These are phyloP conservation scores for Hansenula lynferdii DNA, from an alignment of 1,139 yeast species.

Conservation along the genomic window DNA sequence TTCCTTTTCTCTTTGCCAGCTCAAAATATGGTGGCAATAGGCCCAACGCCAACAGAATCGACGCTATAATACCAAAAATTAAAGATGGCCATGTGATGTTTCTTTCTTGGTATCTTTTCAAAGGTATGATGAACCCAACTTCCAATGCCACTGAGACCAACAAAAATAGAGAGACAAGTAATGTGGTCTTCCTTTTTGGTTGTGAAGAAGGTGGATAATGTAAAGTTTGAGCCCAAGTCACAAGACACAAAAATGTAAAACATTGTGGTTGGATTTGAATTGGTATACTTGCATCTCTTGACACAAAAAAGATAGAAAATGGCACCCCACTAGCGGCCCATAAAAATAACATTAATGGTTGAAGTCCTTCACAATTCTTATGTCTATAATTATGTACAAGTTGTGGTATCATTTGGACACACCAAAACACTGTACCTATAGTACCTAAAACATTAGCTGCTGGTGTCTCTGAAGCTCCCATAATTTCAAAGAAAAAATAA, in stretches of 20 bases:
- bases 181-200: conserved; percentile 29
- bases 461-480: conserved; percentile 7
- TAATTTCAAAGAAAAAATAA: neutral
- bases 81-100: conserved; percentile 68
- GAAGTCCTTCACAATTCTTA: conserved; percentile 75
- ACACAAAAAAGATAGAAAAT: conserved; percentile 67
- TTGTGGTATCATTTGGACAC: conserved; percentile 79
- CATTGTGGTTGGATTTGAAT: conserved; percentile 74
- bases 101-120: conserved; percentile 45
- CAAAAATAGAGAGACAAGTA: conserved; percentile 33
- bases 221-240: conserved; percentile 63
- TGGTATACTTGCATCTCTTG: conserved; percentile 62
- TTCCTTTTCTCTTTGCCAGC: conserved; percentile 69
- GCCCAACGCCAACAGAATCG: conserved; percentile 71
- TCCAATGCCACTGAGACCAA: conserved; percentile 50
- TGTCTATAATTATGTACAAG: conserved; percentile 58
- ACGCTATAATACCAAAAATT: conserved; percentile 75
- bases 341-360: conserved; percentile 67
- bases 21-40: conserved; percentile 88
- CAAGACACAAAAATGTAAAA: conserved; percentile 57
- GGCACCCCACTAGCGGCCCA: conserved; percentile 81
- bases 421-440: conserved; percentile 80
- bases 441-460: conserved; percentile 73
- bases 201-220: conserved; percentile 63
- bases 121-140: conserved; percentile 59